These are phyloP conservation scores for Clonostachys solani DNA, from an alignment of 2,329 filamentous ascomycete genomes.

Conservation along the genomic window DNA sequence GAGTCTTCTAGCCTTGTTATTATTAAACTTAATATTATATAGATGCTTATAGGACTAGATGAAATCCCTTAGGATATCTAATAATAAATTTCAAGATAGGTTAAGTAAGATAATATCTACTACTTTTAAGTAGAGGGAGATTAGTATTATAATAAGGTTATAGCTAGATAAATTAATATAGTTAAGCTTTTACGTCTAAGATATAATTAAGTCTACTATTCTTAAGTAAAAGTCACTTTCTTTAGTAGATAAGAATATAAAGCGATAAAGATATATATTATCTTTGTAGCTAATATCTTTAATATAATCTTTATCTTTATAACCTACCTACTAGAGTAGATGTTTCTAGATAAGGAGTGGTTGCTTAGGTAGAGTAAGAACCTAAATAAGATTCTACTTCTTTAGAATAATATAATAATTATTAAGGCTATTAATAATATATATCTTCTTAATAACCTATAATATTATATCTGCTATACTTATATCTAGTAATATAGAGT, in stretches of 20 bases:
- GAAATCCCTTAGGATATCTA: conserved; percentile 94
- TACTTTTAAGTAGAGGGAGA: conserved; percentile 87
- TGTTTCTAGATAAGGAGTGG: conserved; percentile 90
- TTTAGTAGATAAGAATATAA: conserved; percentile 88
- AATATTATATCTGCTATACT: conserved; percentile 85
- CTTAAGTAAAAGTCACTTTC: conserved; percentile 72
- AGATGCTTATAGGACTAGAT: conserved; percentile 89
- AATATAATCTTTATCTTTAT: conserved; percentile 78
- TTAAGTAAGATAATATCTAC: conserved; percentile 93
- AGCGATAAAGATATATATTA: conserved; percentile 94
- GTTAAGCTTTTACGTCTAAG: conserved; percentile 83
- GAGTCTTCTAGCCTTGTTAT: conserved; percentile 85
- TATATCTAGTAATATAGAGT: conserved; percentile 79
- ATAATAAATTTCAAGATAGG: conserved; percentile 83
- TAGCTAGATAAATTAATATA: conserved; percentile 88
- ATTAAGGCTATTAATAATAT: conserved; percentile 81
- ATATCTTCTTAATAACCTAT: conserved; percentile 93
- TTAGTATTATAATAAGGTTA: conserved; percentile 92
- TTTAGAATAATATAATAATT: conserved; percentile 96
- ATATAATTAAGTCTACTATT: conserved; percentile 72
- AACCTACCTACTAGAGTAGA: conserved; percentile 86
- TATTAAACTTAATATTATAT: conserved; percentile 92
- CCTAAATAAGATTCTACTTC: conserved; percentile 83
- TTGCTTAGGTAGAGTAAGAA: conserved; percentile 72
- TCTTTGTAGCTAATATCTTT: conserved; percentile 95